Percentiles rank a stretch among this genome's conserved stretches.
Evolutionary conservation across 495 filamentous ascomycete genomes (phyloP).

Genomic region (Podospora comata): DNA sequence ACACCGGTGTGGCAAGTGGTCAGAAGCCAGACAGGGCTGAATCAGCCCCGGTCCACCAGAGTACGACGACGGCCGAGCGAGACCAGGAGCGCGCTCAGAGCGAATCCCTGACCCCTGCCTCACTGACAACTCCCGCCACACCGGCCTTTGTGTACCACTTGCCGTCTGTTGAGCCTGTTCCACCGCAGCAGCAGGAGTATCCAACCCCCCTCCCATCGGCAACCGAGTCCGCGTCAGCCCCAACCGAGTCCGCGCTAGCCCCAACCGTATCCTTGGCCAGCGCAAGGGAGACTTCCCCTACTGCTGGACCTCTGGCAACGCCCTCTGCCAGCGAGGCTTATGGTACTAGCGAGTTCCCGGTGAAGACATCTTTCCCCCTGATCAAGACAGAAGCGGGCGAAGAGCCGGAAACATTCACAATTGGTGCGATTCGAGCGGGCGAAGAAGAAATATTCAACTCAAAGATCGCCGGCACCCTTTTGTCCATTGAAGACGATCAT

Average conservation of each 20-base stretch:
- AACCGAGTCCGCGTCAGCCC: neutral
- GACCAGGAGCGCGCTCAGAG: neutral
- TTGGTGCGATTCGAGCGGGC: conserved; percentile 1
- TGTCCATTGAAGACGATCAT: conserved; percentile 17
- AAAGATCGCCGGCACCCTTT: neutral
- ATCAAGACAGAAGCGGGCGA: conserved; percentile 7
- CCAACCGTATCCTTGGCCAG: neutral
- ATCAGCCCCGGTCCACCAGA: neutral
- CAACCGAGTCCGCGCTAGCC: neutral
- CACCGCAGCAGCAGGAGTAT: neutral
- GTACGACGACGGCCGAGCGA: neutral
- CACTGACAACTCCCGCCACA: neutral
- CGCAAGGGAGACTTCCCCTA: neutral
- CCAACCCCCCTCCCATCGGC: conserved; percentile 7
- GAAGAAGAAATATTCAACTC: neutral
- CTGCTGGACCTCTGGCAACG: conserved; percentile 17
- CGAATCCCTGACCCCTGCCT: neutral
- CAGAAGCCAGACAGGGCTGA: neutral
- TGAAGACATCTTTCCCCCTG: neutral
- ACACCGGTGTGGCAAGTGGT: neutral
- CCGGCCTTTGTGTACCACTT: neutral
- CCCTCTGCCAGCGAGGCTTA: conserved; percentile 19
- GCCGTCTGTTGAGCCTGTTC: conserved; percentile 4
- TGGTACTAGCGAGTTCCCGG: conserved; percentile 20
- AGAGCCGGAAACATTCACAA: neutral